Evolutionary conservation across 257 asterid genomes (phyloP), one percentile per base, ranked within the genome.

Genomic region (Nicotiana tomentosiformis): DNA sequence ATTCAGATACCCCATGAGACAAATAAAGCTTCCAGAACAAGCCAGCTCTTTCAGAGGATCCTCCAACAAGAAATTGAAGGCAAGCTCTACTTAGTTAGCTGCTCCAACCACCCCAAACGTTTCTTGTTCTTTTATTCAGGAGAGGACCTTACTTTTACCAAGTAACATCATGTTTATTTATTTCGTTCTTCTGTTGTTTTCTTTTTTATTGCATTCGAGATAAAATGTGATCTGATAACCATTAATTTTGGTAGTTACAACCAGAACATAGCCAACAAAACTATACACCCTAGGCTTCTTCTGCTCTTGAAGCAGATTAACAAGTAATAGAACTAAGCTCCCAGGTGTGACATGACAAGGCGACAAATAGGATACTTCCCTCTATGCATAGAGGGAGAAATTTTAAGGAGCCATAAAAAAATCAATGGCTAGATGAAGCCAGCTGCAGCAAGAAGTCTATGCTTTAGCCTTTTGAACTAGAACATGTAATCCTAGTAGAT

Each of bases 281-380:
- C 18, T 69, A 46, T 72, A 72, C 60, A 72, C 37, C 60, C 78
- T 46, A 12, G 58, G 20, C 14, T 72, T 46, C 61, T 37, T 23
- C 20, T 46, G 61, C 61, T 9, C 61, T 46, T 72, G 61, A 72
- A 70, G 37, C 78, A 70, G 33, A n/a, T 23, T 20, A 32, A 72
- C 37, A 5, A 72, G 78, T 72, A 72, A 72, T n/a, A 72, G 20
- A 72, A 72, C 60, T 46, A 23, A 46, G 39, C 20, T 72, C 61
- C 79, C 79, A n/a, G 61, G 23, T 46, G 20, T 46, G 79, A 72
- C 79, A 72, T 72, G 79, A 46, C 60, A 72, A 46, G 39, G 61
- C 3, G 35, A 72, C 15, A 72, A 29, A 46, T 46, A 46, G 37
- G 14, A 72, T 16, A 20, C 79, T 46, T 23, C 39, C 78, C 60